These are phyloP conservation scores for Ophidiomyces ophidiicola DNA, from an alignment of 2,329 filamentous ascomycete genomes.

Conservation along the genomic window DNA sequence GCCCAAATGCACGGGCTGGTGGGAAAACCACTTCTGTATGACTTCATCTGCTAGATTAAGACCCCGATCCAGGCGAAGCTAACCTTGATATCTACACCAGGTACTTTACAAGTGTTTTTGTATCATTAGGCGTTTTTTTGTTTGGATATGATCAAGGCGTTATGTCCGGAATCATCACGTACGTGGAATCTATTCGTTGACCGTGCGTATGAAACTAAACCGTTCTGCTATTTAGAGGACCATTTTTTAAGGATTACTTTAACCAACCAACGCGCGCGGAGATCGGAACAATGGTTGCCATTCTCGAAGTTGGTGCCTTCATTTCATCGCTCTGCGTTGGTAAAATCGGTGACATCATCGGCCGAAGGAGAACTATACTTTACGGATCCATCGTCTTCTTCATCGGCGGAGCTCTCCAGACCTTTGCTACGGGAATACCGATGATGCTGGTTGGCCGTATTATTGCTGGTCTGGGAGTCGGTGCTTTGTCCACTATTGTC, in stretches of 20 bases:
- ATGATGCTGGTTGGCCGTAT: conserved; percentile 82
- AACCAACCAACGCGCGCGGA: conserved; percentile 73
- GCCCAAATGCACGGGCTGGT: conserved; percentile 79
- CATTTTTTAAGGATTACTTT: conserved; percentile 85
- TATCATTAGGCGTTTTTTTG: conserved; percentile 51
- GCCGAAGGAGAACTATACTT: conserved; percentile 76
- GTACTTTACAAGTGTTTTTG: conserved; percentile 82
- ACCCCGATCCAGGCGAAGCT: no score
- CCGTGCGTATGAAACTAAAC: neutral
- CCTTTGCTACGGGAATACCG: conserved; percentile 65
- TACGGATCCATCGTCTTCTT: conserved; percentile 87
- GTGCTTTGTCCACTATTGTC: conserved; percentile 80
- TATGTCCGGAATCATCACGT: conserved; percentile 60
- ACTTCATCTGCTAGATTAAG: conserved; percentile 11
- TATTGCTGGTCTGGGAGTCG: conserved; percentile 73
- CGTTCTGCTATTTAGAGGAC: conserved; percentile 42
- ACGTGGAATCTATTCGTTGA: conserved; percentile 19
- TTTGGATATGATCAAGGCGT: conserved; percentile 56
- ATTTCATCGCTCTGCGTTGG: conserved; percentile 80
- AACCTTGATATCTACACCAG: conserved; percentile 39
- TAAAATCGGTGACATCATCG: conserved; percentile 80
- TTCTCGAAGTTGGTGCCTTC: conserved; percentile 86
- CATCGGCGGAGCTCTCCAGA: conserved; percentile 72
- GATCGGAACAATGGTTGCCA: conserved; percentile 94
- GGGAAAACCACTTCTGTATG: conserved; percentile 84